Conservation (phyloP, 352 stramenopile genomes). For the Phytophthora pluvialis region DNA sequence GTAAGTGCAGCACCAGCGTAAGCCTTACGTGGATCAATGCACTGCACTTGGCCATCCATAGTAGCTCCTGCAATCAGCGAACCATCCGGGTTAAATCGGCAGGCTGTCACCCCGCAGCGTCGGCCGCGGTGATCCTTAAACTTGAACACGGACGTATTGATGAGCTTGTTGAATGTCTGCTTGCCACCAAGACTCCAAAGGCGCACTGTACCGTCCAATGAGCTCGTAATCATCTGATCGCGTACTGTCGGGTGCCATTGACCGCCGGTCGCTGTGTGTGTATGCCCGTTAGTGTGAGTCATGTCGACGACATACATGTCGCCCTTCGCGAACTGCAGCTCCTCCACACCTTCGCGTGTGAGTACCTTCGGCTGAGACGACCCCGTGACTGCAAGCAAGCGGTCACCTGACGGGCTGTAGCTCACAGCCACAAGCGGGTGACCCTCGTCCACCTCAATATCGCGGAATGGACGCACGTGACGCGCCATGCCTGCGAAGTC, state of each 20-base stretch:
- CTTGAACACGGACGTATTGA: constrained; percentile 86
- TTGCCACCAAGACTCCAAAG: constrained; percentile 80
- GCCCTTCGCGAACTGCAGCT: constrained; percentile 82
- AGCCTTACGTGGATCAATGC: constrained; percentile 73
- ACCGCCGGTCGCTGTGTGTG: constrained; percentile 71
- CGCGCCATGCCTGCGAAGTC: constrained; percentile 89
- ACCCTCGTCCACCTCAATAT: constrained; percentile 82
- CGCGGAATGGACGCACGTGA: constrained; percentile 79
- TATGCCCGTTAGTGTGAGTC: constrained; percentile 85
- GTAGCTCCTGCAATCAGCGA: constrained; percentile 65
- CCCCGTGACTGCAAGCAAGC: constrained; percentile 68
- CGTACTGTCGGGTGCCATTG: constrained; percentile 72
- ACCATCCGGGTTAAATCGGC: constrained; percentile 70
- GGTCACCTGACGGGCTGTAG: constrained; percentile 83
- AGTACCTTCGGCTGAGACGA: constrained; percentile 83
- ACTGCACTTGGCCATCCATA: constrained; percentile 83
- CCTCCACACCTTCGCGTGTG: constrained; percentile 77
- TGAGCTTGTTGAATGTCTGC: constrained; percentile 74
- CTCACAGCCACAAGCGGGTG: constrained; percentile 79
- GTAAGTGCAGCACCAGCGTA: constrained; percentile 69
- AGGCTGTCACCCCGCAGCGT: constrained; percentile 76
- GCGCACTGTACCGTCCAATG: constrained; percentile 80
- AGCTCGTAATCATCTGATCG: constrained; percentile 84
- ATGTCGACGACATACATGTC: constrained; percentile 92
- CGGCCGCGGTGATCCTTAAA: constrained; percentile 81